Evolutionary conservation across 164 flowering plant species (phyloP), one percentile per base, ranked within the genome.

Genomic region (Sextonia rubra): DNA sequence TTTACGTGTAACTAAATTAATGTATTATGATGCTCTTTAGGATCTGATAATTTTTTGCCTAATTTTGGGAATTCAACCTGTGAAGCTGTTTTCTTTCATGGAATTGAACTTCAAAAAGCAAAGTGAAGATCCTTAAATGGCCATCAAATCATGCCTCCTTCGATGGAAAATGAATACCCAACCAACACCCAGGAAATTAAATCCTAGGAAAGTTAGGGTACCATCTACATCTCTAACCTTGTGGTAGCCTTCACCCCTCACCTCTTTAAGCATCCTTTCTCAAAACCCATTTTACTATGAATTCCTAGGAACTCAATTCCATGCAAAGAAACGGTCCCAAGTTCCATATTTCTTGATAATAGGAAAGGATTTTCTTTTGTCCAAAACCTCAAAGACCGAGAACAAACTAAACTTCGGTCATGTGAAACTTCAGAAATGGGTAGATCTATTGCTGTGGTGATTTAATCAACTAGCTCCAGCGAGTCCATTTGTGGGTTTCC

Each of bases 401-500:
- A 15, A 52, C 58, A 17, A 15, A 22, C 69, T 49, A 20, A 64
- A 12, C 62, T 61, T 64, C 1, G 55, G n/a, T 69, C 23, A 48
- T 44, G 29, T 61, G 60, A 44, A 30, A 61, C 47, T 69, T 64
- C 76, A 74, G 66, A 78, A 71, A 32, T 66, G 20, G 68, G 2
- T 68, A 25, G 68, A 47, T 75, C 76, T 79, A 48, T 23, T 47
- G 32, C 60, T 32, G 47, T 87, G 88, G 92, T 37, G 75, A 80
- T 71, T 72, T 64, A 61, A 82, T 63, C 78, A 20, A 70, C 77
- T 66, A 49, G 73, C 79, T 44, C 75, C 82, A 14, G 47, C 75
- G 66, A 89, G 83, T 85, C 81, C 91, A 11, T 72, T 89, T 49
- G 68, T 86, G 52, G 80, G 86, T 71, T 84, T 93, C 74, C 79